Percentiles rank a stretch among this genome's conserved stretches.
These are phyloP conservation scores for Cutaneotrichosporon mucoides DNA, from an alignment of 1,284 basidiomycete species.

Conservation along the genomic window DNA sequence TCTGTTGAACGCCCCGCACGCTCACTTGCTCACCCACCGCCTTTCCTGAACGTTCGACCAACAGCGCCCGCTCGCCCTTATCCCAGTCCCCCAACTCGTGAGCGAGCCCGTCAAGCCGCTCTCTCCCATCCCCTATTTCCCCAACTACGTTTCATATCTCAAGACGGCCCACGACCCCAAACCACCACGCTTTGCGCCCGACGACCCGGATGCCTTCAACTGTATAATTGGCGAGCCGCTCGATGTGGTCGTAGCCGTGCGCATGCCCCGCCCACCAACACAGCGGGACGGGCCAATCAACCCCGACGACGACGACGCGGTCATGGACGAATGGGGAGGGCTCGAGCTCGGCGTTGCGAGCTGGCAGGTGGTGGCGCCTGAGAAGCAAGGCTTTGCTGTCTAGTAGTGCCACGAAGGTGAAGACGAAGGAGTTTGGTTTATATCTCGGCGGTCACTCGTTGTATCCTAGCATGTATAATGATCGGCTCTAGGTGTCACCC, in stretches of 20 bases:
- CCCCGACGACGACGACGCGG: slow-evolving; percentile 17
- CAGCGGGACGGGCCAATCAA: not conserved
- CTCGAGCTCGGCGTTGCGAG: slow-evolving; percentile 16
- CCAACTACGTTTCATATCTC: slow-evolving; percentile 42
- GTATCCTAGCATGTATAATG: slow-evolving; percentile 3
- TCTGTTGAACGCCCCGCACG: too few species aligned
- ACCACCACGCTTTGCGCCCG: slow-evolving; percentile 22
- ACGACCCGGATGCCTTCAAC: slow-evolving; percentile 21
- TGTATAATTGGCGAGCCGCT: slow-evolving; percentile 29
- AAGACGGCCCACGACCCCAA: slow-evolving; percentile 27
- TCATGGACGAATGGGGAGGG: slow-evolving; percentile 19
- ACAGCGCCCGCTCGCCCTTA: slow-evolving; percentile 15
- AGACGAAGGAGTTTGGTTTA: too few species aligned
- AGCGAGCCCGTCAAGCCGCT: slow-evolving; percentile 29
- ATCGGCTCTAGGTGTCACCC: too few species aligned
- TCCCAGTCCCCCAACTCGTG: slow-evolving; percentile 4
- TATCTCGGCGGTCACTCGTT: not conserved
- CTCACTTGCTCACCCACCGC: too few species aligned
- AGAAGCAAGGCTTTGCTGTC: too few species aligned
- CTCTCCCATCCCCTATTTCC: slow-evolving; percentile 34
- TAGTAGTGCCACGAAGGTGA: not conserved
- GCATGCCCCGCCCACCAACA: slow-evolving; percentile 30
- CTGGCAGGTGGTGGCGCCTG: not conserved
- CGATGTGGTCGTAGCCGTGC: slow-evolving; percentile 36
- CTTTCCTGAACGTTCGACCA: not conserved